Evolutionary conservation across 805 yeast genomes (phyloP), one percentile per base, ranked within the genome.

Genomic region (Komagataella phaffii): DNA sequence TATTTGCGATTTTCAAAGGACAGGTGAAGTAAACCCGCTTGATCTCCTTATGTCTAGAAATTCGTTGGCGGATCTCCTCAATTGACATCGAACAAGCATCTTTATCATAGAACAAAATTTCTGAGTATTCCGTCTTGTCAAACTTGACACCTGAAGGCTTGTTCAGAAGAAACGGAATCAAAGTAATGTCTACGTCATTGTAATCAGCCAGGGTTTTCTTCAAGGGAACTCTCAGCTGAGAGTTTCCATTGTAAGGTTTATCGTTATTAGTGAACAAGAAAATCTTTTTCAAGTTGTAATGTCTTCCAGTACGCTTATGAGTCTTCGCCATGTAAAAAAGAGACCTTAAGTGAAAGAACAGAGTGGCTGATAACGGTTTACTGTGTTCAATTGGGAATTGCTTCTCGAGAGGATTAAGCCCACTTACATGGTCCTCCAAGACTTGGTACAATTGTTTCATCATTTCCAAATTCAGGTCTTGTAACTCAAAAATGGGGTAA

Each of bases 201-300:
- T 81, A 72, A 62, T 85, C 93, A 45, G 74, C 73, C 12, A 84
- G 72, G 4, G 81, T 69, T 17, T 76, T 76, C 56, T 82, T 74
- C 21, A 87, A 67, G 5, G 77, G 67, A 48, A 69, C 70, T 57
- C 74, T 74, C 3, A 71, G 66, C 2, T 58, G 52, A 14, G 73
- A 69, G 6, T 68, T 58, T 6, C 68, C 67, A 51, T 71, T 70
- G 55, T 67, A 75, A 0, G 96, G 97, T 48, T 65, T 65, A 57
- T 85, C 93, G 61, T 83, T 80, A 61, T 83, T 85, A 0, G 96
- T 87, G 59, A 89, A 78, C 60, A 88, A 67, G 56, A 88, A 75
- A 3, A 87, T 65, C 58, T 84, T 81, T 56, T 76, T 78, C 47
- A 73, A 73, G 49, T 78, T 77, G 61, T 74, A 83, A 21, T 62